Base-by-base conservation (phyloP, 805 yeast genomes). In the Metschnikowia koreensis region DNA sequence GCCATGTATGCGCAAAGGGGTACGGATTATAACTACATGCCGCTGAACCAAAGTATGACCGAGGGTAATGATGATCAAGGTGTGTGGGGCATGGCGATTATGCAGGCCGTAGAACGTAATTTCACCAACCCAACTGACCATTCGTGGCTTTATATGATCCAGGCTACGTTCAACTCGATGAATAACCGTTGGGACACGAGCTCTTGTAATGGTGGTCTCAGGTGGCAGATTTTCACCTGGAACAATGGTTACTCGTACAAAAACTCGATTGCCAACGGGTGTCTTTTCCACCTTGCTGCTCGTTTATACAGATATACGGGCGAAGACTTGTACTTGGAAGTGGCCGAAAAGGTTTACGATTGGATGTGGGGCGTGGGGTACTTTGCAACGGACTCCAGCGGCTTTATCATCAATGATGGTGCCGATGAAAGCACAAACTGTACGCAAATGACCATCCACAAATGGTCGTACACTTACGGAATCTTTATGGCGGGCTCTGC, bases 381-480 rank as follows among this genome's bases (percentile, higher is more conserved):
- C 55, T 51, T 63, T 37, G 17, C 43, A 10, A 49, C 50, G n/a
- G 44, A 51, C 38, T 33, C 31, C 8, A 70, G 64, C 38, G 59
- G 62, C 8, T 70, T 76, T 27, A 46, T 60, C 10, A 74, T 83
- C 34, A 77, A 71, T 58, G 89, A 83, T 67, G 48, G 48, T 67
- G 86, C 86, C 34, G 55, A 54, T 22, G 63, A 57, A 41, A 68
- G 64, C 29, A 64, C 69, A 50, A 74, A 76, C 61, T 84, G 88
- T 62, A 58, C 80, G 1, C 70, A 71, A n/a, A 66, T 80, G 38
- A 79, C 83, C 9, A 65, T 63, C 16, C 64, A 70, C 33, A 80
- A 79, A 63, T 87, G 91, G 90, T 74, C 84, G 31, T 87, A 87
- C 68, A 84, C 84, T 54, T 86, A 84, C 63, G 94, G 89, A 38